Conservation (phyloP, 805 yeast genomes). For the Ogataea trehaloabstinens region DNA sequence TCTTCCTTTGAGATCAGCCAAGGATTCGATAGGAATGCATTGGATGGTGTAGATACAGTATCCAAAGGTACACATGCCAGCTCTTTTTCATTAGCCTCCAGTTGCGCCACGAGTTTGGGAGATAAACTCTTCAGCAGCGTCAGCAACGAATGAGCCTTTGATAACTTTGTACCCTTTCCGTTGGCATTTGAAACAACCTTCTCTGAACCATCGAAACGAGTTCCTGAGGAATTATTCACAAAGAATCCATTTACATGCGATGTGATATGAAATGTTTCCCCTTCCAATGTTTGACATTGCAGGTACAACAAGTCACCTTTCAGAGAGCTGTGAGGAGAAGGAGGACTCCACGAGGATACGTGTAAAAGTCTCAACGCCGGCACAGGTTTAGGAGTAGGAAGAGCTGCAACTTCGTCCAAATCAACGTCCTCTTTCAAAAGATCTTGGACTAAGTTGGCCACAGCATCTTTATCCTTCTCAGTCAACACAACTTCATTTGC, state of each 20-base stretch:
- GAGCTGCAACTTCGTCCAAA: slow-evolving; percentile 27
- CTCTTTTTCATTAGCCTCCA: slow-evolving; percentile 49
- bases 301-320: slow-evolving; percentile 83
- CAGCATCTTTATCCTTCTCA: slow-evolving; percentile 27
- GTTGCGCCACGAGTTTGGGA: slow-evolving; percentile 53
- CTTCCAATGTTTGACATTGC: slow-evolving; percentile 73
- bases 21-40: slow-evolving; percentile 62
- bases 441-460: slow-evolving; percentile 19
- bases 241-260: slow-evolving; percentile 78
- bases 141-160: slow-evolving; percentile 50
- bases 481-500: slow-evolving; percentile 27
- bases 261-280: slow-evolving; percentile 75
- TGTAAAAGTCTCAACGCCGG: slow-evolving; percentile 56
- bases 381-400: slow-evolving; percentile 31
- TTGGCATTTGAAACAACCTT: slow-evolving; percentile 28
- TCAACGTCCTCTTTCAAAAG: slow-evolving; percentile 12
- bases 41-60: slow-evolving; percentile 59
- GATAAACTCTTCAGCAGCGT: slow-evolving; percentile 65
- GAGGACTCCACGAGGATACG: slow-evolving; percentile 85
- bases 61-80: slow-evolving; percentile 47
- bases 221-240: slow-evolving; percentile 65
- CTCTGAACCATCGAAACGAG: slow-evolving; percentile 67
- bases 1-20: slow-evolving; percentile 57
- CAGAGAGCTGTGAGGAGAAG: slow-evolving; percentile 56
- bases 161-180: slow-evolving; percentile 29